Conservation (phyloP, 2,329 filamentous ascomycete species). For the Pseudogymnoascus sp. region DNA sequence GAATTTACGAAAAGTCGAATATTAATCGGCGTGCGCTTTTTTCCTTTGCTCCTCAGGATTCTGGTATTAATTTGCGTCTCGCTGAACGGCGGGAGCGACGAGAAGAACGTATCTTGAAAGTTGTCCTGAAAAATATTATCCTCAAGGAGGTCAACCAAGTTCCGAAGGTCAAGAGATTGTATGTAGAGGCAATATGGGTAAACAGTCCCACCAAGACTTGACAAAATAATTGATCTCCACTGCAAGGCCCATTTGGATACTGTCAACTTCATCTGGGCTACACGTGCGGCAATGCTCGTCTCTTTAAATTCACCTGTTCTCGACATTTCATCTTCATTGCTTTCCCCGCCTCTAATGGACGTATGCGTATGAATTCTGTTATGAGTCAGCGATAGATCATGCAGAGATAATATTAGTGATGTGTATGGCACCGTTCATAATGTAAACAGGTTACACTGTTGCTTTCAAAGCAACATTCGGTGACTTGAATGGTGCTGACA, state of each 20-base stretch:
- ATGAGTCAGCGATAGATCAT: constrained; percentile 18
- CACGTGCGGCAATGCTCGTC: constrained; percentile 17
- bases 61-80: constrained; percentile 17
- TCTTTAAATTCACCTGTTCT: constrained; percentile 13
- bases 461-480: neutral
- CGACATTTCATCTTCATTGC: constrained; percentile 34
- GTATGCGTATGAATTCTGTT: constrained; percentile 42
- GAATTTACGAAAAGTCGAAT: constrained; percentile 35
- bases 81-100: constrained; percentile 30
- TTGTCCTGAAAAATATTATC: constrained; percentile 36
- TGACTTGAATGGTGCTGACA: neutral
- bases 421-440: neutral
- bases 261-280: constrained; percentile 16
- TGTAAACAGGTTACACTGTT: neutral
- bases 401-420: neutral
- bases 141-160: constrained; percentile 52
- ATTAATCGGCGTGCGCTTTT: constrained; percentile 28
- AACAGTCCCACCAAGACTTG: constrained; percentile 53
- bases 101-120: constrained; percentile 35
- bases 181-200: constrained; percentile 67
- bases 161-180: constrained; percentile 54
- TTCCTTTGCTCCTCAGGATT: constrained; percentile 23
- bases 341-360: constrained; percentile 37
- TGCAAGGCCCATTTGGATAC: constrained; percentile 51
- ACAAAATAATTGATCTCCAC: constrained; percentile 64